Percentiles rank a stretch among this genome's conserved stretches.
These are phyloP conservation scores for Cladosporium oxysporum DNA, from an alignment of 2,329 filamentous ascomycete genomes.

Conservation along the genomic window DNA sequence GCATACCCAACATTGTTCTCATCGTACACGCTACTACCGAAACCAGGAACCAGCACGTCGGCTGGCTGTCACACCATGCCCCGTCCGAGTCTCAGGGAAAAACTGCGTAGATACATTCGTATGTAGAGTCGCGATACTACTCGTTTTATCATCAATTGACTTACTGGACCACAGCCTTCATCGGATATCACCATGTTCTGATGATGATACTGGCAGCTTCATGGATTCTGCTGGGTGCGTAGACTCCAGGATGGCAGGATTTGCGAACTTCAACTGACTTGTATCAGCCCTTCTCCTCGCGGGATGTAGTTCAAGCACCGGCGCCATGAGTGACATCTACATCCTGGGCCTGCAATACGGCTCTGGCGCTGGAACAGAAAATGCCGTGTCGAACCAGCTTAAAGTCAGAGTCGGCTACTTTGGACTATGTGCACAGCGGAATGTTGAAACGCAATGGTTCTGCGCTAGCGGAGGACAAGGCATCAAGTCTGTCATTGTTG, in stretches of 20 bases:
- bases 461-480: conserved; percentile 19
- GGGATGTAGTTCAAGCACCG: not conserved
- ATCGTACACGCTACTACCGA: not conserved
- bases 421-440: conserved; percentile 20
- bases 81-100: not conserved
- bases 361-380: not conserved
- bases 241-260: not conserved
- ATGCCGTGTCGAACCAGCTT: not conserved
- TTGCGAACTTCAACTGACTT: not conserved
- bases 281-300: conserved; percentile 5
- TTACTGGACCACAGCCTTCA: not conserved
- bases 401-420: conserved; percentile 22
- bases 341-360: not conserved
- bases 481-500: conserved; percentile 11
- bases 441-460: conserved; percentile 10
- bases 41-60: not conserved
- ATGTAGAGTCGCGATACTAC: not conserved
- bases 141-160: not conserved
- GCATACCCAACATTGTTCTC: not conserved
- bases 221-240: not conserved
- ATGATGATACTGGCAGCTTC: not conserved
- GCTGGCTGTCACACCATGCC: not conserved
- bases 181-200: not conserved
- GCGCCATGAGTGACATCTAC: conserved; percentile 2
- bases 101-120: not conserved